Conservation (phyloP, 1,284 basidiomycete genomes). For the Erythrobasidium hasegawianum region DNA sequence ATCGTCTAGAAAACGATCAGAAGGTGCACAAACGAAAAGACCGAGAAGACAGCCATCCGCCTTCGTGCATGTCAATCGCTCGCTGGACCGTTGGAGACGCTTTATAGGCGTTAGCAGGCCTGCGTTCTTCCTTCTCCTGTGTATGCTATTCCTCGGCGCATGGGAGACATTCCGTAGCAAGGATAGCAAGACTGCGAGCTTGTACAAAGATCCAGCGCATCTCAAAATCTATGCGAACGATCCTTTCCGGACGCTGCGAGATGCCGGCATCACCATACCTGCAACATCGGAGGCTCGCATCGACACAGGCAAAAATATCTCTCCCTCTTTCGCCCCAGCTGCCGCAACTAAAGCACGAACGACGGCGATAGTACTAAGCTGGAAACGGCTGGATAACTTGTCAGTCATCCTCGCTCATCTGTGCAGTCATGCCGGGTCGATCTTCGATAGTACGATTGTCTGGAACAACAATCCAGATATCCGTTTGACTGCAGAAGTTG, state of each 20-base stretch:
- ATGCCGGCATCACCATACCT: constrained; percentile 12
- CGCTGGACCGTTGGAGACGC: constrained; percentile 11
- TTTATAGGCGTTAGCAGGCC: constrained; percentile 17
- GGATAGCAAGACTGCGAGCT: background rate
- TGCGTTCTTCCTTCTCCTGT: constrained; percentile 9
- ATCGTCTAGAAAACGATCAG: background rate
- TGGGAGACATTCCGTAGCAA: constrained; percentile 7
- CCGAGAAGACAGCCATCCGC: background rate
- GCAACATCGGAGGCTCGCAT: background rate
- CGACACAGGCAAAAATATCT: background rate
- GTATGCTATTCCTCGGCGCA: constrained; percentile 15
- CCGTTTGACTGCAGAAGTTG: constrained; percentile 32
- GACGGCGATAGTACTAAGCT: constrained; percentile 43
- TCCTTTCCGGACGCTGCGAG: constrained; percentile 20
- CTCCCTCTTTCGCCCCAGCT: background rate
- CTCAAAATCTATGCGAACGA: constrained; percentile 11
- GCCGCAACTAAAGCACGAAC: constrained; percentile 6
- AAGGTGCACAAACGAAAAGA: background rate
- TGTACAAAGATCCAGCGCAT: background rate
- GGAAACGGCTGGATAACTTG: constrained; percentile 43
- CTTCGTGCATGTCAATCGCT: background rate
- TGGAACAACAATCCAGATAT: constrained; percentile 45
- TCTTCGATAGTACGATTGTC: constrained; percentile 39
- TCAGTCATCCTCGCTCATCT: constrained; percentile 40
- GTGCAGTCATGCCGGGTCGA: constrained; percentile 36